Conservation (phyloP, 2,329 filamentous ascomycete species). For the Rutstroemia sp. region DNA sequence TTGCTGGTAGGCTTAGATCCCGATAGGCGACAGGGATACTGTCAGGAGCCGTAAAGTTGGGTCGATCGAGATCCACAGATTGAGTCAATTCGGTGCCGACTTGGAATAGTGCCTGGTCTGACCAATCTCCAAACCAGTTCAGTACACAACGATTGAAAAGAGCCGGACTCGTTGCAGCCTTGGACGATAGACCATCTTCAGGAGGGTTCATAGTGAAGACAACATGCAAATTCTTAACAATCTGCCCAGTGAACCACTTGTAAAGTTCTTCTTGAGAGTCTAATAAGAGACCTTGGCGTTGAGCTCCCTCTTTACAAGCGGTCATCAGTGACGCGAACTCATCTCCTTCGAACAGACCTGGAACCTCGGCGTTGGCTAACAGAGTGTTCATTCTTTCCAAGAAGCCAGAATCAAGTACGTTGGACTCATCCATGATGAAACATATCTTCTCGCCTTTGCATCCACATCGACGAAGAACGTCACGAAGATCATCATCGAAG, state of each 20-base stretch:
- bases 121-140: conserved; percentile 99
- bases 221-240: conserved; percentile 97
- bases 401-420: conserved; percentile 97
- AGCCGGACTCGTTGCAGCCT: conserved; percentile 94
- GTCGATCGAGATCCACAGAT: conserved; percentile 87
- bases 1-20: conserved; percentile 74
- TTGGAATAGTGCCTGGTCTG: conserved; percentile 96
- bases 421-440: conserved; percentile 99
- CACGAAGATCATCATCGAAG: conserved; percentile 94
- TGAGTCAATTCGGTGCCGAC: conserved; percentile 93
- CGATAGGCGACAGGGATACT: conserved; percentile 90
- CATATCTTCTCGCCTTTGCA: conserved; percentile 99
- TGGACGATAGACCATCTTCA: conserved; percentile 87
- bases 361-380: conserved; percentile 97
- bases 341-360: conserved; percentile 97
- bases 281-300: conserved; percentile 87
- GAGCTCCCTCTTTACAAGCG: conserved; percentile 95
- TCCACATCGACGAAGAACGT: conserved; percentile 85
- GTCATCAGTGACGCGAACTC: conserved; percentile 99
- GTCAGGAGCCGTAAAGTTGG: conserved; percentile 79
- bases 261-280: conserved; percentile 99
- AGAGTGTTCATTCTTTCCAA: conserved; percentile 98
- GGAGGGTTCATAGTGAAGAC: conserved; percentile 99
- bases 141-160: conserved; percentile 99
- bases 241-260: conserved; percentile 99